Evolutionary conservation across 306 rosid species (phyloP), one percentile per base, ranked within the genome.

Genomic region (Sicyos edulis): DNA sequence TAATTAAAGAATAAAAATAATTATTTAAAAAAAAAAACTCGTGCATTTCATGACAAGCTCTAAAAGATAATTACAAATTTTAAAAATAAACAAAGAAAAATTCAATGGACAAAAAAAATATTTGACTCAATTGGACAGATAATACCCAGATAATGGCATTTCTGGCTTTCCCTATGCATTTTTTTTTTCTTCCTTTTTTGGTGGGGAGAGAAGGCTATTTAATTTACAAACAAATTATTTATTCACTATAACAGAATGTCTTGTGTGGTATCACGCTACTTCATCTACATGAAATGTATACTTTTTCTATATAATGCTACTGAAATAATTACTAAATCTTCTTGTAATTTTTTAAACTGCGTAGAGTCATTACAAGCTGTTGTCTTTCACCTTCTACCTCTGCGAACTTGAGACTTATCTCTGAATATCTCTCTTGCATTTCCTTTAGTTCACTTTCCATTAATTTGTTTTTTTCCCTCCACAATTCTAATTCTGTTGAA

Each of bases 331-430:
- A 49, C 79, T 71, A 83, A 79, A 72, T 80, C 76, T 85, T 93
- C 34, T 76, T 86, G 75, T 74, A 64, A 85, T 81, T 81, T 85
- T 83, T 88, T 12, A 95, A 89, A 84, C 80, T 86, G 45, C 99
- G 78, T 74, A 95, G 82, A 0, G 89, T 87, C 99, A 95, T 95
- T 54, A 91, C 97, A 42, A 95, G 99, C 79, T 85, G 78, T 79
- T 95, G 99, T 75, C 99, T 89, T 86, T 95, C 99, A 72, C 99
- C 95, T 85, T 95, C 99, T 52, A 95, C 99, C 80, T 91, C 97
- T 2, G 99, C 97, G 19, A 95, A 95, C 80, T 82, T 91, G 78
- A 95, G 97, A 85, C 99, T 95, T 81, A 91, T 89, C 82, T 91
- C 99, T 71, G 96, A 87, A 83, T 95, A 95, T 84, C 99, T 89